phyloP scores from a whole-genome alignment of 2,329 filamentous ascomycete species.

The Volutella citrinella region DNA sequence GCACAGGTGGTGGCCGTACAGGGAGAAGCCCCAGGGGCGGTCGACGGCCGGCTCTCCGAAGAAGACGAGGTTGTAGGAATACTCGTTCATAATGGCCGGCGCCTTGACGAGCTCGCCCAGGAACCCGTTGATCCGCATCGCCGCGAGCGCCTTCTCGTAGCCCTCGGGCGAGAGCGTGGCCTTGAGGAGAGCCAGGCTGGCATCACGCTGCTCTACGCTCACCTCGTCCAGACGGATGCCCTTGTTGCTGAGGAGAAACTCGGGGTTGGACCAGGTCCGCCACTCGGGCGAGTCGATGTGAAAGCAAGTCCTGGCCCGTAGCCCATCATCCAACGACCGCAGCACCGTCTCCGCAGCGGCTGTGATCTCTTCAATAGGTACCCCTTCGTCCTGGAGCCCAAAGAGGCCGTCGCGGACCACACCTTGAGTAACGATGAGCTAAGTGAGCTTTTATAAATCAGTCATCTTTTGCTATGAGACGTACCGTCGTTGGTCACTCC shows the following conservation, averaged over 20 bases:
- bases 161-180: constrained; percentile 65
- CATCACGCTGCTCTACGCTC: constrained; percentile 36
- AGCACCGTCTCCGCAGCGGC: constrained; percentile 46
- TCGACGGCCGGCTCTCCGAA: constrained; percentile 60
- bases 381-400: constrained; percentile 58
- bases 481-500: constrained; percentile 68
- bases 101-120: constrained; percentile 65
- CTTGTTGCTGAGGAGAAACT: constrained; percentile 67
- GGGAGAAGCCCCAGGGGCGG: constrained; percentile 66
- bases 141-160: constrained; percentile 65
- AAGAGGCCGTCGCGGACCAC: constrained; percentile 53
- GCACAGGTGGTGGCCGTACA: constrained; percentile 79
- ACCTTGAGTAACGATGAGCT: no score
- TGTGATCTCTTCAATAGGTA: constrained; percentile 58
- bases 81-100: constrained; percentile 66
- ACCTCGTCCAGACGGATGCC: constrained; percentile 68
- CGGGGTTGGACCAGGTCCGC: constrained; percentile 70
- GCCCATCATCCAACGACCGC: constrained; percentile 41
- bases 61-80: constrained; percentile 72
- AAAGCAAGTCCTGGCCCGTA: constrained; percentile 49
- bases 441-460: no score
- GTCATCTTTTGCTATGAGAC: no score
- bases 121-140: constrained; percentile 75
- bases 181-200: constrained; percentile 54
- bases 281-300: constrained; percentile 70